Conservation (phyloP, 495 filamentous ascomycete genomes). For the Tuber brumale region DNA sequence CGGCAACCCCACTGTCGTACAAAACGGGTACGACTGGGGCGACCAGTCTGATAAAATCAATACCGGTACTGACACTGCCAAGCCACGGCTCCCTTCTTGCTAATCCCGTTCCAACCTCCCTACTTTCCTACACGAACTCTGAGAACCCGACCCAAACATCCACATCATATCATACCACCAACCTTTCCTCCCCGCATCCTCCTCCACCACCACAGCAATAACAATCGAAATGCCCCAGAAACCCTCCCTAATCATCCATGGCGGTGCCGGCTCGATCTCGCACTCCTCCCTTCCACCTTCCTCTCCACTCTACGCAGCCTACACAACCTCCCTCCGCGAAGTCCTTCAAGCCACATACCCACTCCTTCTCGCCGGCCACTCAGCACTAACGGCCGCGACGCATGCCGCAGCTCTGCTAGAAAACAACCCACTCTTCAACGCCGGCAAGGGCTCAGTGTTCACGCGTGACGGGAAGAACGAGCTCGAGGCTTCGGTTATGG, state of each 20-base stretch:
- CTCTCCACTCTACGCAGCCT: slow-evolving; percentile 27
- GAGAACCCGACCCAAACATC: background rate
- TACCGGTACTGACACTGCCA: background rate
- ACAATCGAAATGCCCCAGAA: slow-evolving; percentile 2
- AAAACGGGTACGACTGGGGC: background rate
- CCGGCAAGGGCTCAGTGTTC: slow-evolving; percentile 78
- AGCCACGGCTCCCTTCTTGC: background rate
- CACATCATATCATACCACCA: background rate
- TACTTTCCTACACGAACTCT: background rate
- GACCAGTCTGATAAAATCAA: background rate
- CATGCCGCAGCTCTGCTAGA: slow-evolving; percentile 72
- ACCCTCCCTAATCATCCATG: slow-evolving; percentile 65
- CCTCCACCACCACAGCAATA: background rate
- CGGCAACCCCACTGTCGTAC: background rate
- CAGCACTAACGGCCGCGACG: slow-evolving; percentile 65
- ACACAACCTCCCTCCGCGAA: slow-evolving; percentile 24
- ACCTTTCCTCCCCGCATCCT: background rate
- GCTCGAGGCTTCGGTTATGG: slow-evolving; percentile 88
- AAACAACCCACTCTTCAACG: slow-evolving; percentile 78
- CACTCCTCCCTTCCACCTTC: slow-evolving; percentile 58
- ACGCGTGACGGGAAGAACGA: slow-evolving; percentile 75
- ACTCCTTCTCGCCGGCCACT: slow-evolving; percentile 46
- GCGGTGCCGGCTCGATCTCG: slow-evolving; percentile 76
- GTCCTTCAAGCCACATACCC: slow-evolving; percentile 48
- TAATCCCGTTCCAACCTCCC: background rate